Conservation (phyloP, 805 yeast genomes). For the Pichia occidentalis region DNA sequence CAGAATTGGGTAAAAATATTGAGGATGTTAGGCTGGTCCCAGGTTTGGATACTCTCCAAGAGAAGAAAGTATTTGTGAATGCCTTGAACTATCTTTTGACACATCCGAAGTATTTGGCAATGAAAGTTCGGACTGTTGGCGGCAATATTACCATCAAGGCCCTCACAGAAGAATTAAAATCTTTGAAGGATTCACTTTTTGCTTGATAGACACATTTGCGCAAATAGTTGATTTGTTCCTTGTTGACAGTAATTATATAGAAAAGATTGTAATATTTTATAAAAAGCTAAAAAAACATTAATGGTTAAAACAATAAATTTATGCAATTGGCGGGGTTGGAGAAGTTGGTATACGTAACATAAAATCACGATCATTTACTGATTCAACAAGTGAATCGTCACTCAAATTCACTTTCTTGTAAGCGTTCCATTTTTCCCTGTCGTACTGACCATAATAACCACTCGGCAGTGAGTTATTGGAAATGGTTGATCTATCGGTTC, state of each 20-base stretch:
- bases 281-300: neutral
- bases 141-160: slow-evolving; percentile 45
- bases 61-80: slow-evolving; percentile 51
- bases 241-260: slow-evolving; percentile 1
- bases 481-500: slow-evolving; percentile 17
- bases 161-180: slow-evolving; percentile 45
- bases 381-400: too few species aligned
- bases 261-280: neutral
- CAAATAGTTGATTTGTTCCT: neutral
- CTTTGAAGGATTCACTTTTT: slow-evolving; percentile 40
- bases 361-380: too few species aligned
- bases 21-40: slow-evolving; percentile 34
- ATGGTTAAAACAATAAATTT: neutral
- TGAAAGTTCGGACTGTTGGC: slow-evolving; percentile 58
- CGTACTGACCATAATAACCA: slow-evolving; percentile 57
- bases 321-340: neutral
- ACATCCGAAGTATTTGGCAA: slow-evolving; percentile 77
- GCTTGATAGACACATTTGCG: slow-evolving; percentile 15
- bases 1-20: slow-evolving; percentile 13
- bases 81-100: slow-evolving; percentile 67
- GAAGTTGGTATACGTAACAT: neutral
- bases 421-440: slow-evolving; percentile 58
- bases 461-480: slow-evolving; percentile 42
- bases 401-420: slow-evolving; percentile 28
- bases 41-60: slow-evolving; percentile 55